Evolutionary conservation across 306 rosid genomes (phyloP).

Genomic region (Bauhinia variegata): DNA sequence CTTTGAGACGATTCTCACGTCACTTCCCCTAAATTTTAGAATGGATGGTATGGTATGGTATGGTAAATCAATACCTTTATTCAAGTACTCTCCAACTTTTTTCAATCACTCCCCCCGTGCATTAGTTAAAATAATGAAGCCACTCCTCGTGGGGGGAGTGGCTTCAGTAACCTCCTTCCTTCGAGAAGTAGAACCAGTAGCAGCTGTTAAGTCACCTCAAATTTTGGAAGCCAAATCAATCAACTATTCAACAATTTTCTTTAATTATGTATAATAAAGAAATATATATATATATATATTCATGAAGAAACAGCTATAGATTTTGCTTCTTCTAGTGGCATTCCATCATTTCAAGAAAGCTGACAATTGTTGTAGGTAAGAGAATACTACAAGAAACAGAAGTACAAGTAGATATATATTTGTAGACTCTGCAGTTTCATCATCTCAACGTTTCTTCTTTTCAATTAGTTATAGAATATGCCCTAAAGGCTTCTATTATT

Average conservation of each 20-base stretch:
- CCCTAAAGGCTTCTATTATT: constrained; percentile 28
- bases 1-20: constrained; percentile 43
- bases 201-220: background rate
- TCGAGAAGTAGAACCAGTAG: constrained; percentile 10
- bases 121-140: no score
- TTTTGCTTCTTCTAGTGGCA: no score
- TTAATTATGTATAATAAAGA: no score
- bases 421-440: constrained; percentile 15
- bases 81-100: no score
- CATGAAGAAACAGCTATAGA: no score
- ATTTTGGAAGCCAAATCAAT: no score
- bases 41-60: constrained; percentile 21
- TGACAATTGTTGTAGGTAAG: constrained; percentile 2
- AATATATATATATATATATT: no score
- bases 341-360: no score
- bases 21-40: constrained; percentile 43
- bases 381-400: constrained; percentile 31
- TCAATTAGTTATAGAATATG: constrained; percentile 26
- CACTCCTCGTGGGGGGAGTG: no score
- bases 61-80: no score
- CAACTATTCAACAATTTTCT: background rate
- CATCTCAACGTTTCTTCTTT: constrained; percentile 17
- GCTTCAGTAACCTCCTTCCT: background rate
- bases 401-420: constrained; percentile 10
- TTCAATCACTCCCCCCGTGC: no score